These are phyloP conservation scores for Tolypocladium inflatum DNA, from an alignment of 2,329 filamentous ascomycete genomes.

Conservation along the genomic window DNA sequence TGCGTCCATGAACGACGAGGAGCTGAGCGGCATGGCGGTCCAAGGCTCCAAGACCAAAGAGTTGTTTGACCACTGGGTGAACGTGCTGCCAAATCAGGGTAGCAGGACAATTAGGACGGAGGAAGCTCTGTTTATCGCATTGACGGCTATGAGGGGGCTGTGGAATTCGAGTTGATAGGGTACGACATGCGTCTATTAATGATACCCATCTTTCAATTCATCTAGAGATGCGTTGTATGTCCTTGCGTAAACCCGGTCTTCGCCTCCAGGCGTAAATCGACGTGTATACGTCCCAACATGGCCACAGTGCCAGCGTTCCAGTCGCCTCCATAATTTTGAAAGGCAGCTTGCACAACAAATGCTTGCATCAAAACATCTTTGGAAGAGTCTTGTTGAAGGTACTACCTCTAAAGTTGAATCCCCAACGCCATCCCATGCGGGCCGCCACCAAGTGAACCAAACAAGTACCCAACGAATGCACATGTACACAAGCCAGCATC, in stretches of 20 bases:
- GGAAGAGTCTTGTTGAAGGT: conserved; percentile 17
- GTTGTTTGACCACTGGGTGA: conserved; percentile 77
- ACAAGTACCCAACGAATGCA: background rate
- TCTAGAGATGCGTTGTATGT: background rate
- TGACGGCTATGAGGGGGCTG: conserved; percentile 56
- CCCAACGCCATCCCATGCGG: conserved; percentile 7
- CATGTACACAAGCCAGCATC: background rate
- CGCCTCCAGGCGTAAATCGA: background rate
- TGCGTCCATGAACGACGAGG: conserved; percentile 53
- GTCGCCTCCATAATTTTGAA: background rate
- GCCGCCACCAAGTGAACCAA: background rate
- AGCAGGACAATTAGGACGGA: conserved; percentile 77
- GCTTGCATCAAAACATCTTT: background rate
- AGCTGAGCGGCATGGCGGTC: conserved; percentile 51
- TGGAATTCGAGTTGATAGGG: conserved; percentile 28
- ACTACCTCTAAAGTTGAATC: conserved; percentile 17
- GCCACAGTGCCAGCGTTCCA: background rate
- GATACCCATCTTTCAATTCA: conserved; percentile 2
- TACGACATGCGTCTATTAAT: background rate
- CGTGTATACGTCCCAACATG: background rate
- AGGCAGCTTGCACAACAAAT: background rate
- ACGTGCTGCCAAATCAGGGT: conserved; percentile 70
- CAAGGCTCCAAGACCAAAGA: conserved; percentile 54
- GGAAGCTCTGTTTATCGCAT: conserved; percentile 69
- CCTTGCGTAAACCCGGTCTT: background rate